Base-by-base conservation (phyloP, 2,329 filamentous ascomycete species). In the Aspergillus proliferans region DNA sequence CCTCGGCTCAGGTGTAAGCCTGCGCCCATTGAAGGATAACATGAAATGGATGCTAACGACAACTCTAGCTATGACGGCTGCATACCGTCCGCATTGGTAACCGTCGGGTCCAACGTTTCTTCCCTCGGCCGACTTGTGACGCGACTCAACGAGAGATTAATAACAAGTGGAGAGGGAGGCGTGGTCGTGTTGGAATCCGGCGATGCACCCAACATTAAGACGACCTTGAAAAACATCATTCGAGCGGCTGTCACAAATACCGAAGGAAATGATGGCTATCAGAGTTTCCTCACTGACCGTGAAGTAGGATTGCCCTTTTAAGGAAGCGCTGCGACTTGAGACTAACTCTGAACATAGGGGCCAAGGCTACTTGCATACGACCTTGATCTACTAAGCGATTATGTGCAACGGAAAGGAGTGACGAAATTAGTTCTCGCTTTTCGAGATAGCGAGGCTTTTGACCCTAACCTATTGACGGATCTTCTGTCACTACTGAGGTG, bases 401-500 rank as follows among this genome's bases (percentile, higher is more conserved):
- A 72, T 52, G 63, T 72, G 9, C 59, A 67, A 46, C 63, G 62
- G 47, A 67, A 70, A 12, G 54, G 56, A 3, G 55, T 69, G 28
- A 63, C 63, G 38, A 71, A 68, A 52, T 50, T 76, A 15, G 61
- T 76, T 6, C 53, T 77, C 15, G 71, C 67, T 12, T 66, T 77
- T 30, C 65, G 66, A 30, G 73, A 77, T 51, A 73, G 71, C 34
- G 74, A 77, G 55, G 71, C 72, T 3, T 76, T 75, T 53, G 72
- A 76, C 51, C 66, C 65, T 8, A 59, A 52, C 7, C 55, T 76
- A n/a, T 52, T 76, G 38, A 68, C 66, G 14, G 74, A 77, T 52
- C 58, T 77, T 18, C 59, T 76, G 24, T 71, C 68, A 21, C 54
- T 75, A 19, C 58, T 76, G 39, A 70, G 74, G 78, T 81, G 63